Base-by-base conservation (phyloP, 2,329 filamentous ascomycete species). In the Blumeriella jaapii region DNA sequence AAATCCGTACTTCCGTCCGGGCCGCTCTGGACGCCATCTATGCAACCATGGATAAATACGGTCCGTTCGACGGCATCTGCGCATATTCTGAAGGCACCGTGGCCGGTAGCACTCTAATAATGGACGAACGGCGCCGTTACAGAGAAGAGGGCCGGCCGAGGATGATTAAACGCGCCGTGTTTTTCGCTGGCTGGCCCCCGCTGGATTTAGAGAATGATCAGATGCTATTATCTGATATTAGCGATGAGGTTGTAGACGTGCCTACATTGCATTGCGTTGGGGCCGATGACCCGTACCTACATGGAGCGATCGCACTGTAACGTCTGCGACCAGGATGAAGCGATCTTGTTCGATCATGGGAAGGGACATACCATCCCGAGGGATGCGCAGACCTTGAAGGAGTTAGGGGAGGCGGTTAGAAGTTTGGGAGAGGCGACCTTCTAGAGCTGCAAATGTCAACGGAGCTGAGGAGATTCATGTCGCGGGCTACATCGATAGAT, bases 321-420 rank as follows among this genome's bases (percentile, higher is more conserved):
- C 44, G 62, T 75, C 15, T 79, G 73, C 44, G 68, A 77, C 29
- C 64, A 64, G 0, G 72, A 78, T 38, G 66, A 59, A 1, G 72
- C 72, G 0, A 61, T 64, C 20, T 60, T 78, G n/a, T 78, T 78
- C 41, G 74, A 79, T 45, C 72, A 77, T 42, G 74, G 71, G 4
- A 76, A 76, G 47, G 74, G 74, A 0, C 74, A 79, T 49, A 76
- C 70, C 0, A 58, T 78, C 4, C 74, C 74, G 0, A 59, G 71
- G 41, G 68, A 71, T 39, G 45, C 44, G 13, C 44, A 46, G 17
- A 58, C 53, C 2, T 29, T 58, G 11, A 42, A 44, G 7, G 58
- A 61, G 34, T 44, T 60, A 5, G 47, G 47, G 7, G 42, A 47
- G 7, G 42, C 36, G 10, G 35, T 50, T 8, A 35, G 37, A 2